A percentile compares a stretch with the other conserved stretches of the same genome.
Evolutionary conservation across 768 basidiomycete genomes (phyloP).

Genomic region (Kwoniella europaea): DNA sequence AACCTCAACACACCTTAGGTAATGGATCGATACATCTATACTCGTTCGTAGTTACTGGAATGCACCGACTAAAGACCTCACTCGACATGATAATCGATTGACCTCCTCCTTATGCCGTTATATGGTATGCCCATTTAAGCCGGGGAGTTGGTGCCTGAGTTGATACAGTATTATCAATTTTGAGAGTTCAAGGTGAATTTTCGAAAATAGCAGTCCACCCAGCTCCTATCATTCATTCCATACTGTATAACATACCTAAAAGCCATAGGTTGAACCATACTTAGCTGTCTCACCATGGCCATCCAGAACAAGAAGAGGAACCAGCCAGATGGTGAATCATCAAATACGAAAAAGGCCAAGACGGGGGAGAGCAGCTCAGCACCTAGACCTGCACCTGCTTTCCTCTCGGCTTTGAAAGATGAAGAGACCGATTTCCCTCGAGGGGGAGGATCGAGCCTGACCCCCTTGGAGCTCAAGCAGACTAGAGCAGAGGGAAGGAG

Average conservation of each 20-base stretch:
- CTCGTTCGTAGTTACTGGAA: too few species aligned
- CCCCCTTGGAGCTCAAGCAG: constrained; percentile 84
- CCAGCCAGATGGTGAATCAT: constrained; percentile 16
- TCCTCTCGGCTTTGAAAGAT: constrained; percentile 53
- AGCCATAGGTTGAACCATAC: neutral
- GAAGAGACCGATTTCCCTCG: constrained; percentile 92
- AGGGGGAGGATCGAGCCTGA: constrained; percentile 87
- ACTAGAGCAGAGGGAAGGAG: constrained; percentile 80
- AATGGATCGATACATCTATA: too few species aligned
- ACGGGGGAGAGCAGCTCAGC: constrained; percentile 17
- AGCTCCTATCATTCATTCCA: neutral
- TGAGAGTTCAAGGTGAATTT: too few species aligned
- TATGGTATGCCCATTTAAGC: too few species aligned
- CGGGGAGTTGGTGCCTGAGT: too few species aligned
- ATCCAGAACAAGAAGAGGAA: constrained; percentile 23
- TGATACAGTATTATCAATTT: too few species aligned
- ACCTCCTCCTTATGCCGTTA: too few species aligned
- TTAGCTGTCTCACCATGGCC: constrained; percentile 12
- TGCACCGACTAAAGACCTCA: too few species aligned
- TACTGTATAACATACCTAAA: neutral
- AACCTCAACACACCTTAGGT: too few species aligned
- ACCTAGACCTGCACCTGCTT: constrained; percentile 49
- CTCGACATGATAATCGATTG: too few species aligned
- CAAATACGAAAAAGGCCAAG: constrained; percentile 21
- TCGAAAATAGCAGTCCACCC: neutral